Evolutionary conservation across 768 basidiomycete genomes (phyloP), one percentile per base, ranked within the genome.

Genomic region (Amanita inopinata): DNA sequence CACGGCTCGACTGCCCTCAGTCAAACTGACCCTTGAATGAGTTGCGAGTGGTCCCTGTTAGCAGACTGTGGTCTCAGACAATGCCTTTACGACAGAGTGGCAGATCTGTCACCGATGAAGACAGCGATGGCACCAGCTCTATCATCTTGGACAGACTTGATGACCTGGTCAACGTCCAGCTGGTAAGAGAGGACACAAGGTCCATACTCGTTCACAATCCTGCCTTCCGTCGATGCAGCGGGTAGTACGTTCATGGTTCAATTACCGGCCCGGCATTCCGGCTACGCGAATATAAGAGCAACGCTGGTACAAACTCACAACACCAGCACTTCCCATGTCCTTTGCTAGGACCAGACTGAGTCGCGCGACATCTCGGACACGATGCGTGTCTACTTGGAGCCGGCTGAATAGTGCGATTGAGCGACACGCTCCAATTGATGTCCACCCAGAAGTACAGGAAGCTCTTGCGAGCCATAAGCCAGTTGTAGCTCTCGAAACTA

Each of bases 401-500:
- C 43, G 37, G 15, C 14, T 36, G 8, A 44, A 44, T 22, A 5
- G 17, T 31, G 42, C 46, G 23, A 30, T 49, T 31, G 51, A 45
- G 35, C 51, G 51, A 40, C 49, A 56, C 28, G 63, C 65, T 8
- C 65, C 69, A 3, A 40, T 90, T 8, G 86, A 90, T 58, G 56
- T 90, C 23, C 80, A 83, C 40, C 82, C 85, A 6, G 92, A 98
- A 58, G 81, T 97, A 23, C 65, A 82, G 49, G 74, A 92, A 43
- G 92, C 93, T 3, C 68, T 94, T 15, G 65, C 70, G 3, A 63
- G 69, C 31, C 64, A 69, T 7, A 66, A 64, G 47, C 79, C 91
- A 14, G 69, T 97, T 33, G 90, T 97, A 8, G 92, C 93, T 9
- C 75, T 98, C 8, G 94, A 98, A 59, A 88, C 85, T 1, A 82